phyloP scores from a whole-genome alignment of 176 grass and related monocot species.

The Lolium rigidum region DNA sequence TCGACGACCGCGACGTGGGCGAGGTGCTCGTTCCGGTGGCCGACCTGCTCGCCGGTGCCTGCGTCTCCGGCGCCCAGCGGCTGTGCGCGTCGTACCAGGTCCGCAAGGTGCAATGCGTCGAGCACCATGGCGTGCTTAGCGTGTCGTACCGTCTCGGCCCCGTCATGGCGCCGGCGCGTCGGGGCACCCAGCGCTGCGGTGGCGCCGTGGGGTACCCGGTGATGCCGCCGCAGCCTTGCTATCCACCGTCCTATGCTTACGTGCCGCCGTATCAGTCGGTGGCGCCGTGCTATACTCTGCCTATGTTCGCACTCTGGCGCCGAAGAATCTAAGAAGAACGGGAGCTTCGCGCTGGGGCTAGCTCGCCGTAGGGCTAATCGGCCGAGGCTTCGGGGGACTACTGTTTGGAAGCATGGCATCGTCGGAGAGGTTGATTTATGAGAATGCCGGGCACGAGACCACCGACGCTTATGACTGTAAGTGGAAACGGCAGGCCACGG shows the following conservation, averaged over 20 bases:
- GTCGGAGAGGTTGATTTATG: conserved; percentile 38
- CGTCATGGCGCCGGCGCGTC: not conserved
- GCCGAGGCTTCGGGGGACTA: conserved; percentile 21
- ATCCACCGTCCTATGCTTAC: not conserved
- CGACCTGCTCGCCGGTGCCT: conserved; percentile 37
- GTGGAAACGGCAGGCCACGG: no score
- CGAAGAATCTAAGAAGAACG: not conserved
- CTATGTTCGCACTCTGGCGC: not conserved
- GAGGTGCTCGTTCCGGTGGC: conserved; percentile 34
- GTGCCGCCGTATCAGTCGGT: not conserved
- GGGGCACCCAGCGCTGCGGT: not conserved
- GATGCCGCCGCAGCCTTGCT: not conserved
- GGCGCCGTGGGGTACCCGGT: not conserved
- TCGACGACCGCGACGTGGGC: conserved; percentile 57
- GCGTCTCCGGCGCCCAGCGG: not conserved
- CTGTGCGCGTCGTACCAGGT: conserved; percentile 53
- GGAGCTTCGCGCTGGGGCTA: conserved; percentile 37
- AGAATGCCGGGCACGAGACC: not conserved
- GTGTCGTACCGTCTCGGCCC: conserved; percentile 54
- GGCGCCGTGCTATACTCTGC: not conserved
- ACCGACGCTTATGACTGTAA: no score
- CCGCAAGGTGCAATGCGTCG: conserved; percentile 23
- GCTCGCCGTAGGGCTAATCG: not conserved
- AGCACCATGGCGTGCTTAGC: conserved; percentile 44
- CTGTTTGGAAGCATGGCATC: conserved; percentile 46